Percentiles rank a stretch among this genome's conserved stretches.
Evolutionary conservation across 176 grass and related monocot genomes (phyloP).

Genomic region (Secale cereale): DNA sequence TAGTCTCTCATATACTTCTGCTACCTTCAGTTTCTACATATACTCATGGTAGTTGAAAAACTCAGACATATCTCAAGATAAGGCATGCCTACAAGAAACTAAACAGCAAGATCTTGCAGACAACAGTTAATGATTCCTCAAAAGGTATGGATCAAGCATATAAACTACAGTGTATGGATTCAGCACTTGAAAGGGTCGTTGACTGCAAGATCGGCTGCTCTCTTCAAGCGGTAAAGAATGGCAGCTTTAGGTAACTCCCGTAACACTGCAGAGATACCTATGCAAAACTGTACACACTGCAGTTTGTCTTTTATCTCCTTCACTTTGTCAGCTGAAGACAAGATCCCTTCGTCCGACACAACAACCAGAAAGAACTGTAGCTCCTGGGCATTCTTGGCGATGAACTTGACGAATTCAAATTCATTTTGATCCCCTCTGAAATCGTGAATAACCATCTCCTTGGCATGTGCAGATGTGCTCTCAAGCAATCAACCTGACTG

Average conservation of each 20-base stretch:
- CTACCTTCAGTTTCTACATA: neutral
- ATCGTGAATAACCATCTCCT: neutral
- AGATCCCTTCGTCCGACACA: neutral
- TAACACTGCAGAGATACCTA: neutral
- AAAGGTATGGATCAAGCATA: neutral
- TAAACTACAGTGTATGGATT: neutral
- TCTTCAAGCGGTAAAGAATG: too few species aligned
- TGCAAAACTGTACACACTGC: neutral
- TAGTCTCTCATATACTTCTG: neutral
- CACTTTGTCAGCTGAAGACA: neutral
- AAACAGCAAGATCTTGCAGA: neutral
- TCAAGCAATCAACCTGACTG: neutral
- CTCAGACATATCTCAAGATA: neutral
- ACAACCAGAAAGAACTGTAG: neutral
- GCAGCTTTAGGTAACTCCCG: too few species aligned
- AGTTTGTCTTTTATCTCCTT: neutral
- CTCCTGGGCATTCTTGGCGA: neutral
- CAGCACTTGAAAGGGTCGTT: neutral
- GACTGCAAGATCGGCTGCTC: neutral
- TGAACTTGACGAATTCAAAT: neutral
- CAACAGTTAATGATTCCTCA: neutral
- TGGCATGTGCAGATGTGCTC: conserved; percentile 3
- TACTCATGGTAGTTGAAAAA: neutral
- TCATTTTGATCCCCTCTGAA: neutral
- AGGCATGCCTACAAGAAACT: neutral